These are phyloP conservation scores for Dianthus caryophyllus DNA, from an alignment of 148 eudicot genomes.

Conservation along the genomic window DNA sequence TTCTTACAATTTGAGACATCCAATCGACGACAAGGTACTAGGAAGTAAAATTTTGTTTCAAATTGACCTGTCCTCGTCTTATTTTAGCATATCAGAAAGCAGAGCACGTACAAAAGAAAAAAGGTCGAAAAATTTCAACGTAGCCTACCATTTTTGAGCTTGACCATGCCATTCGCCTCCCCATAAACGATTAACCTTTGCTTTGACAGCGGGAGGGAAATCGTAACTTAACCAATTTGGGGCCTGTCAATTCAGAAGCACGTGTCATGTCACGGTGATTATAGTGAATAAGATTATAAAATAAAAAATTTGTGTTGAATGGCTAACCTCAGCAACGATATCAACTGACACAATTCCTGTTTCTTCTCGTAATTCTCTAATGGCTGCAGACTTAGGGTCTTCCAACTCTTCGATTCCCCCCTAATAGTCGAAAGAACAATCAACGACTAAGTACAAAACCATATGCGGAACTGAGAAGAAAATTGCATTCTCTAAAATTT, in stretches of 20 bases:
- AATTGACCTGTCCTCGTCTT: no score
- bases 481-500: not conserved
- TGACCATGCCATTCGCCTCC: constrained; percentile 99
- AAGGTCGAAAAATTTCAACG: not conserved
- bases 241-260: constrained; percentile 45
- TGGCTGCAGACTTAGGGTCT: constrained; percentile 74
- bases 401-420: constrained; percentile 95
- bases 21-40: no score
- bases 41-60: no score
- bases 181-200: constrained; percentile 96
- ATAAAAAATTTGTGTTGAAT: not conserved
- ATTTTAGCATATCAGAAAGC: no score
- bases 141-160: constrained; percentile 82
- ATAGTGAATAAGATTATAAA: no score
- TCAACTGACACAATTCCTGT: constrained; percentile 82
- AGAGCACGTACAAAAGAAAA: no score
- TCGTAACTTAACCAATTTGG: constrained; percentile 90
- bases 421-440: constrained; percentile 23
- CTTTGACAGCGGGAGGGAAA: constrained; percentile 92
- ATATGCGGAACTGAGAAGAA: not conserved
- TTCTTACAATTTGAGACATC: no score
- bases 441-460: constrained; percentile 2
- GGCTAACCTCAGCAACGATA: constrained; percentile 71
- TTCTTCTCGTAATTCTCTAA: constrained; percentile 86
- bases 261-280: no score